Evolutionary conservation across 2,329 filamentous ascomycete genomes (phyloP).

Genomic region (Hymenoscyphus scutula): DNA sequence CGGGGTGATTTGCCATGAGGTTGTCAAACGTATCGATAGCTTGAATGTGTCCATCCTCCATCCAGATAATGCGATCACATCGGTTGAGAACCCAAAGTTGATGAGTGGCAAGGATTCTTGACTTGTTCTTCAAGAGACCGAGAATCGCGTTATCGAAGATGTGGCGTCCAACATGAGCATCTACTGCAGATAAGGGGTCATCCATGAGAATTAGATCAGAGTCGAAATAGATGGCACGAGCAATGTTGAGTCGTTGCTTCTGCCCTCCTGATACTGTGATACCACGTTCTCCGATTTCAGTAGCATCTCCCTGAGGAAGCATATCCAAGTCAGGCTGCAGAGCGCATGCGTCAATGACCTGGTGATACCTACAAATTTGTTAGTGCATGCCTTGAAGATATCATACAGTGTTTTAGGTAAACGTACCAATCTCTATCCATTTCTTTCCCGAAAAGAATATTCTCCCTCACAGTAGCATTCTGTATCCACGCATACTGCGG

Average conservation of each 20-base stretch:
- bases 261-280: conserved; percentile 95
- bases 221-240: conserved; percentile 71
- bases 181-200: conserved; percentile 66
- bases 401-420: background rate
- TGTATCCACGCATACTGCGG: conserved; percentile 99
- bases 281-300: conserved; percentile 91
- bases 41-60: conserved; percentile 81
- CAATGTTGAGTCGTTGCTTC: conserved; percentile 93
- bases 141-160: conserved; percentile 95
- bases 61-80: conserved; percentile 90
- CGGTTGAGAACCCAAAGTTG: conserved; percentile 89
- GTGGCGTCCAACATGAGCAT: conserved; percentile 67
- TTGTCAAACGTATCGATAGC: conserved; percentile 88
- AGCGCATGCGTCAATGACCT: conserved; percentile 69
- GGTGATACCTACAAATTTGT: conserved; percentile 47
- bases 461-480: conserved; percentile 81
- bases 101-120: conserved; percentile 87
- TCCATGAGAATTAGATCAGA: conserved; percentile 68
- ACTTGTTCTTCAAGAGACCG: conserved; percentile 84
- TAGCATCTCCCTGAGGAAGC: conserved; percentile 83
- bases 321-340: conserved; percentile 84
- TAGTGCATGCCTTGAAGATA: conserved; percentile 41
- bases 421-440: conserved; percentile 65
- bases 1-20: conserved; percentile 74
- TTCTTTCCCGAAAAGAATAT: conserved; percentile 85